Percentiles rank a stretch among this genome's conserved stretches.
These are phyloP conservation scores for Nemania diffusa DNA, from an alignment of 2,329 filamentous ascomycete genomes.

Conservation along the genomic window DNA sequence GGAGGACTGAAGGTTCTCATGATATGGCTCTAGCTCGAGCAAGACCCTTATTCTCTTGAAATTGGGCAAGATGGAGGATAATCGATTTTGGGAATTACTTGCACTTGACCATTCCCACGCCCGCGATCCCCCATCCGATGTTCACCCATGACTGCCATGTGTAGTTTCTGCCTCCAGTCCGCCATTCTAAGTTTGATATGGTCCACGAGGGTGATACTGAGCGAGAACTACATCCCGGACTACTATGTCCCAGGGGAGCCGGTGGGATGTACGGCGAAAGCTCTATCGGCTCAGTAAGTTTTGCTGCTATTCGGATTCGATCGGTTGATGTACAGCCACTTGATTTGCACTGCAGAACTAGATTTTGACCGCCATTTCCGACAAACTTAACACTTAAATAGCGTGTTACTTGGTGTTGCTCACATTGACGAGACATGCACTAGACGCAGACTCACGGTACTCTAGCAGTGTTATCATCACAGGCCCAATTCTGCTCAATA, in stretches of 20 bases:
- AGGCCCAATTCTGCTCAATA: slow-evolving; percentile 3
- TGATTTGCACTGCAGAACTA: neutral
- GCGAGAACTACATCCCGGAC: slow-evolving; percentile 1
- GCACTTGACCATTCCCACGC: slow-evolving; percentile 3
- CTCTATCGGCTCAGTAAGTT: slow-evolving; percentile 7
- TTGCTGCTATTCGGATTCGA: slow-evolving; percentile 4
- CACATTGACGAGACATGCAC: neutral
- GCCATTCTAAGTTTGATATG: slow-evolving; percentile 18
- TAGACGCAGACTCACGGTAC: slow-evolving; percentile 3
- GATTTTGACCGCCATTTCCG: neutral
- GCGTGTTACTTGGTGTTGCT: neutral
- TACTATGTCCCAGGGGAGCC: slow-evolving; percentile 3
- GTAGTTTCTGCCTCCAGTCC: slow-evolving; percentile 16
- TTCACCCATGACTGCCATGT: neutral
- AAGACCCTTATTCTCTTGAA: neutral
- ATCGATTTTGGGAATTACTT: neutral
- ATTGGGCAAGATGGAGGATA: neutral
- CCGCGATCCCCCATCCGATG: neutral
- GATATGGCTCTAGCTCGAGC: neutral
- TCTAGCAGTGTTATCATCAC: neutral
- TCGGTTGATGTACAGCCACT: neutral
- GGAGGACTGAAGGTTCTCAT: neutral
- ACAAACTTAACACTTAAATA: slow-evolving; percentile 14
- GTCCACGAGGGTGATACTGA: slow-evolving; percentile 12
- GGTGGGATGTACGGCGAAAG: slow-evolving; percentile 7